Base-by-base conservation (phyloP, 139 green algal genomes). In the Pseudopediastrum boryanum region DNA sequence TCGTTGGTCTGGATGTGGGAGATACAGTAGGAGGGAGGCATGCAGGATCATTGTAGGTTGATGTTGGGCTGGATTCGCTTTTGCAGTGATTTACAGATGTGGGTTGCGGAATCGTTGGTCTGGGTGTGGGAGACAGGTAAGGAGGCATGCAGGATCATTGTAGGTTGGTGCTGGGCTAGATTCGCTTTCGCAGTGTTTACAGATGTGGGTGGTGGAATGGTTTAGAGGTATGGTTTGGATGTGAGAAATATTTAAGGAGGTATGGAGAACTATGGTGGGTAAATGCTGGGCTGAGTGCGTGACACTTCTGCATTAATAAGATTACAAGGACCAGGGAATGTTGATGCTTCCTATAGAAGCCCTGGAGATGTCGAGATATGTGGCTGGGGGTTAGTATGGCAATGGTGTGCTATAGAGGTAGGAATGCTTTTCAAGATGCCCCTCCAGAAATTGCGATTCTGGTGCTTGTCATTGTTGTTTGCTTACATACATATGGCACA, bases 221-320 rank as follows among this genome's bases (percentile, higher is more conserved):
- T 39, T n/a, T n/a, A n/a, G n/a, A n/a, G n/a, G n/a, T n/a, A n/a
- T 81, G 98, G 54, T 98, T 95, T 2, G 98, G 95, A 5, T 99
- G 98, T 79, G 90, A 79, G n/a, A 92, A 91, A 12, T 95, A 99
- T 89, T 33, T 23, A 71, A 38, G 62, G n/a, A 38, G 41, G 33
- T 38, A 16, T 44, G 12, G n/a, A 16, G 27, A 25, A 19, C 43
- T 31, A 19, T 39, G 8, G 42, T 38, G 33, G 31, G 33, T 12
- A 41, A 35, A 12, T 68, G 59, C 31, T 5, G 29, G 29, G n/a
- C n/a, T 68, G n/a, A n/a, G n/a, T n/a, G n/a, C n/a, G n/a, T n/a
- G n/a, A n/a, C n/a, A n/a, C n/a, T n/a, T n/a, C n/a, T n/a, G n/a
- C n/a, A n/a, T n/a, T n/a, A n/a, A n/a, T n/a, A n/a, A n/a, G n/a